Base-by-base conservation (phyloP, 1,139 yeast species). In the Pichia sp. region DNA sequence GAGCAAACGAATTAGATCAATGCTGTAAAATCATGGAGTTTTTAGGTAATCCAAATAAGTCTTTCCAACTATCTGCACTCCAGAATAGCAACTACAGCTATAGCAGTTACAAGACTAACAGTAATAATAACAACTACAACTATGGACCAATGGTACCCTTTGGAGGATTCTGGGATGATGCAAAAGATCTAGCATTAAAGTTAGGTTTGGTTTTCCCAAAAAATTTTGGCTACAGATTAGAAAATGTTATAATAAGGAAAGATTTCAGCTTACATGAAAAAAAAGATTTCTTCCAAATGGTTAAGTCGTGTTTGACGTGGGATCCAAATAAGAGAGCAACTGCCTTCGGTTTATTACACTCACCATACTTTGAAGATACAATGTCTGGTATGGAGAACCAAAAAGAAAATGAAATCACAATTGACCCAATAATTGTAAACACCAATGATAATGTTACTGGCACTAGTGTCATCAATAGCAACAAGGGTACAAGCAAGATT, bases 1-100 rank as follows among this genome's bases (percentile, higher is more conserved):
- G 98, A 0, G 66, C 77, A 14, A 80, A 83, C 64, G 95, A 89
- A 65, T 63, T 84, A 49, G 96, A 91, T 64, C 97, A 90, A 71
- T 75, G 86, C 14, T 78, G 83, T 78, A 79, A 77, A 64, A 84
- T 89, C 7, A 70, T 89, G 51, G 78, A 79, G 56, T 74, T 81
- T 7, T 73, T 92, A 50, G 98, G 99, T 0, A 77, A 85, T 14
- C 96, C 96, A 33, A 52, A 34, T 16, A 54, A 52, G 30, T 30
- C 46, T 2, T 56, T 54, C 16, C 53, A 56, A 17, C 4, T 31
- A 14, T 27, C 29, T 17, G 40, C 45, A 12, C 30, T 54, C 5
- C 51, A 56, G 36, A 49, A 45, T 20, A 45, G 31, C 6, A 48
- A 27, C 38, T 27, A 31, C 43, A 29, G 44, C 43, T 24, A 30